phyloP scores from a whole-genome alignment of 352 stramenopile genomes.

The Detonula confervacea region DNA sequence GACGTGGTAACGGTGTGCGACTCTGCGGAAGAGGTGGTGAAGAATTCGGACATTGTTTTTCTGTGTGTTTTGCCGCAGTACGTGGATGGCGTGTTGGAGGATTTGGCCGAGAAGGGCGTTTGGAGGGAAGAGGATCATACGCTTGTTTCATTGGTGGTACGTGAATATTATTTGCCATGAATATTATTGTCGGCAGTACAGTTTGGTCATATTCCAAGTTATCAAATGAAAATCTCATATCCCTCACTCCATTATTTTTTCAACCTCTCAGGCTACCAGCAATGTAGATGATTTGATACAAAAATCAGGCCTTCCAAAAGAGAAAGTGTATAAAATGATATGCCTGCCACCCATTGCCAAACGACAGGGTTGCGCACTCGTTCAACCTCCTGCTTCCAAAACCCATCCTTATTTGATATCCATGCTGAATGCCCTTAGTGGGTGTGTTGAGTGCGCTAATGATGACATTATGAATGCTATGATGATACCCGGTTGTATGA shows the following conservation, averaged over 20 bases:
- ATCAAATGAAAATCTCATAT: no score
- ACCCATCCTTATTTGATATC: constrained; percentile 29
- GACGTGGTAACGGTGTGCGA: constrained; percentile 61
- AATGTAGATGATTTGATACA: constrained; percentile 61
- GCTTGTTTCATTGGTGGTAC: constrained; percentile 74
- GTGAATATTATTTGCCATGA: no score
- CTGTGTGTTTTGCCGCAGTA: constrained; percentile 72
- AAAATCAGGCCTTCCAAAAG: constrained; percentile 49
- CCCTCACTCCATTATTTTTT: no score
- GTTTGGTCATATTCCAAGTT: no score
- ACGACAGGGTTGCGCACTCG: constrained; percentile 60
- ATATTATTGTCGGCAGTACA: no score
- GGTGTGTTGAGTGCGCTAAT: constrained; percentile 55
- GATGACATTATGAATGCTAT: constrained; percentile 68
- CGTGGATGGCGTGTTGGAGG: constrained; percentile 54
- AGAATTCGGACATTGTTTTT: constrained; percentile 74
- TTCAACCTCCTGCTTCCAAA: constrained; percentile 30
- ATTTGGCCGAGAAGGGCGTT: constrained; percentile 38
- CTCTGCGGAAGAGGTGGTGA: constrained; percentile 69
- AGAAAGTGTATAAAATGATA: constrained; percentile 79
- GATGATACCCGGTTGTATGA: constrained; percentile 72
- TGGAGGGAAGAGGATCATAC: constrained; percentile 71
- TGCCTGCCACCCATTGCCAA: constrained; percentile 68
- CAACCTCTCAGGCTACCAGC: constrained; percentile 55
- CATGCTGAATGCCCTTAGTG: constrained; percentile 51